Evolutionary conservation across 495 filamentous ascomycete genomes (phyloP), one percentile per base, ranked within the genome.

Genomic region (Xylaria venustula): DNA sequence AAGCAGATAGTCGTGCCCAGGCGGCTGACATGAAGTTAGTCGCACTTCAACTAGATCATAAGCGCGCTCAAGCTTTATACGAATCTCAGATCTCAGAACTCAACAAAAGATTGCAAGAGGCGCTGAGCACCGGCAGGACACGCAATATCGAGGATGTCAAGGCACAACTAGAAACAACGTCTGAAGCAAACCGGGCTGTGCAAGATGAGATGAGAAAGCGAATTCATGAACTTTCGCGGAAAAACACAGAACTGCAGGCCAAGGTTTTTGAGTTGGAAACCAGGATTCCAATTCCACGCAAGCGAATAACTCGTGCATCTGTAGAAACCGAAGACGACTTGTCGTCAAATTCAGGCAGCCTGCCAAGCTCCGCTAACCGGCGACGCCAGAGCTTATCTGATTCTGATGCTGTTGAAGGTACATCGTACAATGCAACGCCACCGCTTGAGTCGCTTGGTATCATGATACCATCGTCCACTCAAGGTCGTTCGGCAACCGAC

Each of bases 31-130:
- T 79, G 67, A 75, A 82, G 60, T 65, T 88, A 20, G 75, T 75
- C 36, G 76, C 83, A 45, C 71, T 73, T 20, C 82, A 90, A 34
- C 70, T 71, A 17, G 82, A 88, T 47, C 68, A 79, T 23, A 73
- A 79, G 41, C 73, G 76, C 49, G 63, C 69, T n/a, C 76, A 75
- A 7, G 64, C 71, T 22, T 70, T 64, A 0, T 81, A 81, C 62
- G 71, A 82, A 41, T 68, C 68, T 8, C 75, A 79, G 41, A 78
- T 85, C 22, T 58, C 65, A 12, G 76, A 52, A n/a, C 66, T 79
- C 34, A 73, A 71, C 46, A 64, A 67, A 7, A 73, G 72, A 57
- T 71, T 85, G 3, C 73, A 75, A 52, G 68, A 75, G n/a, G 76
- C 76, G 26, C 65, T 75, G 30, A 67, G 69, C 47, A 45, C 42